Conservation (phyloP, 345 rosid species). For the Hypericum perforatum region DNA sequence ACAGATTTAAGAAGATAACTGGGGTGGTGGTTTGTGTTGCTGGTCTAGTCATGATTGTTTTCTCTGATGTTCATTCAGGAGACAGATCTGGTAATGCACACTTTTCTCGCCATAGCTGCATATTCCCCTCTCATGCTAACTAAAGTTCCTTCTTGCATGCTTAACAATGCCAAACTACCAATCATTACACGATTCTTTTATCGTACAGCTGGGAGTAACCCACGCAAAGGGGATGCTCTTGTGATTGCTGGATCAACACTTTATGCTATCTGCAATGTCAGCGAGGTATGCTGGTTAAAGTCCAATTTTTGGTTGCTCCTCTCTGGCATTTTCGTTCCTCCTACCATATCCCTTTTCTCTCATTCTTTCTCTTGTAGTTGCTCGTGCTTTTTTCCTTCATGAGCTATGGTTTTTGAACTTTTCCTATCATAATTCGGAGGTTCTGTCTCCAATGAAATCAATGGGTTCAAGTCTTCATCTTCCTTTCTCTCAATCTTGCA, state of each 20-base stretch:
- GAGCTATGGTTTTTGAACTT: too few species aligned
- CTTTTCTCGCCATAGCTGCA: background rate
- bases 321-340: too few species aligned
- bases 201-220: slow-evolving; percentile 53
- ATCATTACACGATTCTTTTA: background rate
- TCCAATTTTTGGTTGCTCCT: background rate
- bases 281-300: slow-evolving; percentile 40
- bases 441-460: too few species aligned
- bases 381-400: too few species aligned
- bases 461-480: too few species aligned
- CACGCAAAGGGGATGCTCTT: slow-evolving; percentile 58
- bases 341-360: background rate
- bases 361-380: background rate
- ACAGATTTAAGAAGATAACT: slow-evolving; percentile 59
- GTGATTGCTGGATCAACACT: slow-evolving; percentile 66
- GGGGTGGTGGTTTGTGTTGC: slow-evolving; percentile 71
- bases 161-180: too few species aligned
- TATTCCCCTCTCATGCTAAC: too few species aligned
- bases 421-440: too few species aligned
- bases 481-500: too few species aligned
- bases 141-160: too few species aligned
- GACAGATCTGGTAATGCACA: slow-evolving; percentile 51
- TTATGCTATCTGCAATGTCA: slow-evolving; percentile 57
- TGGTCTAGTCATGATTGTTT: slow-evolving; percentile 74
- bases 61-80: slow-evolving; percentile 82